These are phyloP conservation scores for Catunica adiposa DNA, from an alignment of 2,329 filamentous ascomycete species.

Conservation along the genomic window DNA sequence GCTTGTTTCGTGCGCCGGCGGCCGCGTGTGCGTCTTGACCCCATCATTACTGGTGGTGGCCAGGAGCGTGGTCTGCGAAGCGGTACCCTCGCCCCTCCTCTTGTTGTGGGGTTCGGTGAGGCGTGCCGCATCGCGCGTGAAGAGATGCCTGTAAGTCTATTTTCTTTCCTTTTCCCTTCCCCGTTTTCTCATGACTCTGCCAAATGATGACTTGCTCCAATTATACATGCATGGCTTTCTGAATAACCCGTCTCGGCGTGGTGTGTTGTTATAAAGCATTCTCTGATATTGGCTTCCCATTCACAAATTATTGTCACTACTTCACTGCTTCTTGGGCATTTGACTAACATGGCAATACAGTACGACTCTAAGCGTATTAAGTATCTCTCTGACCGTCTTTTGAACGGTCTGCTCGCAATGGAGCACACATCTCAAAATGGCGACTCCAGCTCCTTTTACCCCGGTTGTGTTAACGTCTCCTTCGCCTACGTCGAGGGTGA, in stretches of 20 bases:
- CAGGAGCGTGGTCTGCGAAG: slow-evolving; percentile 91
- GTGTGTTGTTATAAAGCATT: slow-evolving; percentile 49
- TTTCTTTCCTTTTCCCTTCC: slow-evolving; percentile 13
- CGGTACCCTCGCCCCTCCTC: slow-evolving; percentile 76
- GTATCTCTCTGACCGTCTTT: slow-evolving; percentile 64
- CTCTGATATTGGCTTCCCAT: slow-evolving; percentile 33
- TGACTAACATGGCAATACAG: slow-evolving; percentile 31
- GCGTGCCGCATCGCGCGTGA: slow-evolving; percentile 82
- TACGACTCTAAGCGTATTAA: slow-evolving; percentile 83
- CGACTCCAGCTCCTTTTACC: slow-evolving; percentile 68
- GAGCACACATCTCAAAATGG: slow-evolving; percentile 91
- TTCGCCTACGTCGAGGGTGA: slow-evolving; percentile 98
- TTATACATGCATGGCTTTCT: slow-evolving; percentile 80
- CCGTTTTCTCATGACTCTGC: slow-evolving; percentile 15
- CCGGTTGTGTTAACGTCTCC: slow-evolving; percentile 93
- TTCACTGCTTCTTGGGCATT: slow-evolving; percentile 6
- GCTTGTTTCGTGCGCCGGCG: slow-evolving; percentile 90
- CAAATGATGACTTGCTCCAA: slow-evolving; percentile 58
- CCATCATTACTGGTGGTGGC: slow-evolving; percentile 88
- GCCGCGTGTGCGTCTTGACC: slow-evolving; percentile 83
- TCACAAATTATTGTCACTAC: background rate
- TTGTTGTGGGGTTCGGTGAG: slow-evolving; percentile 87
- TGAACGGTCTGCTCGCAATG: slow-evolving; percentile 67
- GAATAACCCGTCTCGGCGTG: slow-evolving; percentile 49
- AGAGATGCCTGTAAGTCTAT: slow-evolving; percentile 66